These are phyloP conservation scores for Exophiala sideris DNA, from an alignment of 2,329 filamentous ascomycete genomes.

Conservation along the genomic window DNA sequence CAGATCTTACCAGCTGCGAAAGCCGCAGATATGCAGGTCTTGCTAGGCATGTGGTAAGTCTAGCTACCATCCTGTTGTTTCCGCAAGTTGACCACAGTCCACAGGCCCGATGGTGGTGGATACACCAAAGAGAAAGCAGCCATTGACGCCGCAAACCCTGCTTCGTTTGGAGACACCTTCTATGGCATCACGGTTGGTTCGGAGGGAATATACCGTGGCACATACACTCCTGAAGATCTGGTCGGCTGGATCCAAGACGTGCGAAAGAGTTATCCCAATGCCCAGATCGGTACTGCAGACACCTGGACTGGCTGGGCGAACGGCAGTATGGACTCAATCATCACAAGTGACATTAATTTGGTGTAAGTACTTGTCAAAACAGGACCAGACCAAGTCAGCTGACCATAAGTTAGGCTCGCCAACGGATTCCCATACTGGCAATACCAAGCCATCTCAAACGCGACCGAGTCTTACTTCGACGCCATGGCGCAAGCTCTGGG, in stretches of 20 bases:
- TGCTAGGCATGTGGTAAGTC: constrained; percentile 66
- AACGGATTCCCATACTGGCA: constrained; percentile 76
- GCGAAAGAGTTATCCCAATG: constrained; percentile 52
- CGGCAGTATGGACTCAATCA: constrained; percentile 63
- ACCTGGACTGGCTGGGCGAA: constrained; percentile 71
- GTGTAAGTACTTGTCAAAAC: constrained; percentile 39
- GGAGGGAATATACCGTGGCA: constrained; percentile 67
- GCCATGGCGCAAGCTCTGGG: constrained; percentile 63
- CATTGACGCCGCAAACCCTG: constrained; percentile 44
- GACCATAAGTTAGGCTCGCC: constrained; percentile 43
- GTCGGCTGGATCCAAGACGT: constrained; percentile 61
- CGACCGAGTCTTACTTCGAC: constrained; percentile 62
- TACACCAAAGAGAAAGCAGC: constrained; percentile 61
- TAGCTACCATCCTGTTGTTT: background rate
- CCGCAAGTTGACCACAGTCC: too few species aligned
- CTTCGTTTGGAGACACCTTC: constrained; percentile 55
- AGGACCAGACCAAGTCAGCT: background rate
- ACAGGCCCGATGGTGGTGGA: constrained; percentile 61
- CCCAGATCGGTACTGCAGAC: constrained; percentile 66
- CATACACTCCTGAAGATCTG: constrained; percentile 60
- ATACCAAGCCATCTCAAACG: constrained; percentile 56
- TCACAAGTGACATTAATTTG: constrained; percentile 58
- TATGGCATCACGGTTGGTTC: constrained; percentile 69
- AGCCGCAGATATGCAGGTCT: constrained; percentile 61
- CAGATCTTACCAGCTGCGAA: constrained; percentile 64